These are phyloP conservation scores for Fusarium drepaniforme DNA, from an alignment of 2,329 filamentous ascomycete species.

Conservation along the genomic window DNA sequence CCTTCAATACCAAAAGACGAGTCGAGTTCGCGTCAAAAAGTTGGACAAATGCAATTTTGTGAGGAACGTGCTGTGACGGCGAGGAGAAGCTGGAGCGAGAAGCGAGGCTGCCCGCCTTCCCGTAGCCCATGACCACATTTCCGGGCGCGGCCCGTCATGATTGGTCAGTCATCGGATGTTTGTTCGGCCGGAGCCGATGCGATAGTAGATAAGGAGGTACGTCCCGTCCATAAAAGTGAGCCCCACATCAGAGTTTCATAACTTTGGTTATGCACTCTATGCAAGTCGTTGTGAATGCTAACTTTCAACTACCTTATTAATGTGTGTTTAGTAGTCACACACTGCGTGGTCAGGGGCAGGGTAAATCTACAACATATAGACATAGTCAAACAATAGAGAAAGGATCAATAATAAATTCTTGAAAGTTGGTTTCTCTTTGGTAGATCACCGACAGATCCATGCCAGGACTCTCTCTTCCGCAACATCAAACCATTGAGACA, in stretches of 20 bases:
- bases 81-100: conserved; percentile 44
- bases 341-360: too few relatives aligned
- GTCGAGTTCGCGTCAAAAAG: conserved; percentile 21
- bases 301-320: background rate
- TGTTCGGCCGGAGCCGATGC: conserved; percentile 40
- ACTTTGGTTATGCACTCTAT: background rate
- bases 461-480: too few relatives aligned
- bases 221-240: background rate
- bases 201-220: conserved; percentile 20
- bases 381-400: too few relatives aligned
- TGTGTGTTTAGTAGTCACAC: background rate
- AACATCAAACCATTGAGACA: too few relatives aligned
- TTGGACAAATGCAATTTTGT: conserved; percentile 38
- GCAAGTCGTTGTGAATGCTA: background rate
- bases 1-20: background rate
- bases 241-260: background rate
- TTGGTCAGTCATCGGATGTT: conserved; percentile 30
- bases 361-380: too few relatives aligned
- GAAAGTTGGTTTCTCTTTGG: too few relatives aligned
- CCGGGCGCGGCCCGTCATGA: conserved; percentile 35
- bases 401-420: too few relatives aligned
- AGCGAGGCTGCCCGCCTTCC: conserved; percentile 49
- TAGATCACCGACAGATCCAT: too few relatives aligned
- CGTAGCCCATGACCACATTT: conserved; percentile 48
- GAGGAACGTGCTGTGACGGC: conserved; percentile 38